phyloP scores from a whole-genome alignment of 331 rosid species.

The Quercus lobata region DNA sequence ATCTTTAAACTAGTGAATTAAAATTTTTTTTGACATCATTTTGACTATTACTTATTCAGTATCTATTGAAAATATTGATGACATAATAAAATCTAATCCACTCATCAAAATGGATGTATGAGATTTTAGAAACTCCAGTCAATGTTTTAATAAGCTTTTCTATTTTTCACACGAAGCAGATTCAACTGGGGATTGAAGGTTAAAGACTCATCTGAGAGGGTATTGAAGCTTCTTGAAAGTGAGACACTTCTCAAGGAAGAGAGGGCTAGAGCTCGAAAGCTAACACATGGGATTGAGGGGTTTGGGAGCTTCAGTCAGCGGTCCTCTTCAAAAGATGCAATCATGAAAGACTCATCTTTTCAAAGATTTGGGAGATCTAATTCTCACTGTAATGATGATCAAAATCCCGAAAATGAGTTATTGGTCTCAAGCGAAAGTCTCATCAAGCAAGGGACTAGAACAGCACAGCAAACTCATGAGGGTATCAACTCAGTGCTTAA shows the following conservation, averaged over 20 bases:
- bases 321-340: conserved; percentile 22
- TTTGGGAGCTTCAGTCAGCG: conserved; percentile 56
- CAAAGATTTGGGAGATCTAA: conserved; percentile 35
- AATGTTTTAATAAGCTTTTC: not conserved
- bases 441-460: not conserved
- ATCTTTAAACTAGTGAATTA: no score
- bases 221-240: conserved; percentile 41
- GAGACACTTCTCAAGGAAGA: conserved; percentile 36
- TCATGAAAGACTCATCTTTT: conserved; percentile 14
- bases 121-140: no score
- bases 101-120: no score
- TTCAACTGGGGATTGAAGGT: conserved; percentile 73
- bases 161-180: conserved; percentile 23
- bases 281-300: conserved; percentile 60
- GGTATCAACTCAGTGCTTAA: conserved; percentile 2
- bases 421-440: not conserved
- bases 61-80: no score
- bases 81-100: no score
- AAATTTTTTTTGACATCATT: no score
- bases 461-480: not conserved
- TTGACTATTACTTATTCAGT: no score
- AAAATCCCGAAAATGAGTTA: not conserved
- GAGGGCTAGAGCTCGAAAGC: conserved; percentile 45
- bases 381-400: conserved; percentile 24
- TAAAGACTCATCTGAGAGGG: conserved; percentile 42